A percentile compares a stretch with the other conserved stretches of the same genome.
phyloP scores from a whole-genome alignment of 2,329 filamentous ascomycete genomes.

The Fusarium sp. region DNA sequence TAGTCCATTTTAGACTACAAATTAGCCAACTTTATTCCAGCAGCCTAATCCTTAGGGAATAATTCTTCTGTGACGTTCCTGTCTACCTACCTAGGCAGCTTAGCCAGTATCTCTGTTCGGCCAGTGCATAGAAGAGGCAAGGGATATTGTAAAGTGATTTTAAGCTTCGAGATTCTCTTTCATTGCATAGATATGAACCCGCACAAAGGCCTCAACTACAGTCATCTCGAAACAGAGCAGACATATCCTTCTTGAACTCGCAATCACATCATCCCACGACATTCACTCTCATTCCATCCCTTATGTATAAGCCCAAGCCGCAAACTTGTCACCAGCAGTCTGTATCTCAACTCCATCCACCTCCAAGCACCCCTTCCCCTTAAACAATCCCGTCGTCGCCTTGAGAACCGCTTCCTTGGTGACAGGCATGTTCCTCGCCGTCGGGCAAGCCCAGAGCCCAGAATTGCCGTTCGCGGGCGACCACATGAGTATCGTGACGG shows the following conservation, averaged over 20 bases:
- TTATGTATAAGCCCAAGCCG: constrained; percentile 57
- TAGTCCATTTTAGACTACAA: too few relatives aligned
- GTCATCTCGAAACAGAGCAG: neutral
- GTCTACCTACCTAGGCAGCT: too few relatives aligned
- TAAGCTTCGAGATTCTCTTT: neutral
- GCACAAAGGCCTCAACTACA: neutral
- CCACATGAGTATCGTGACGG: constrained; percentile 44
- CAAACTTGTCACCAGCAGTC: constrained; percentile 43
- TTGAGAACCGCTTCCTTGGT: constrained; percentile 42
- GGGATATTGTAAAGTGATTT: accelerated
- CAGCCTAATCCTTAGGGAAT: too few relatives aligned
- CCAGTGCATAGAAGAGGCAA: too few relatives aligned
- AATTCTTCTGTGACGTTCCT: too few relatives aligned
- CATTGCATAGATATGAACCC: neutral
- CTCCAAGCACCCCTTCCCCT: constrained; percentile 47
- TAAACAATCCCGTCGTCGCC: constrained; percentile 43
- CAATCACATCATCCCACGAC: neutral
- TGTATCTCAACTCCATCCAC: constrained; percentile 51
- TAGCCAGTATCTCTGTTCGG: too few relatives aligned
- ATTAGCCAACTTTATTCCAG: too few relatives aligned
- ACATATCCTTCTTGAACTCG: neutral
- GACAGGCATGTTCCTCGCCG: constrained; percentile 19
- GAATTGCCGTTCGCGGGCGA: constrained; percentile 31
- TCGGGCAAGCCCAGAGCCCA: constrained; percentile 48
- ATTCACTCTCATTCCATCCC: neutral